Evolutionary conservation across 2,329 filamentous ascomycete species (phyloP).

Genomic region (Colletotrichum spaethianum): DNA sequence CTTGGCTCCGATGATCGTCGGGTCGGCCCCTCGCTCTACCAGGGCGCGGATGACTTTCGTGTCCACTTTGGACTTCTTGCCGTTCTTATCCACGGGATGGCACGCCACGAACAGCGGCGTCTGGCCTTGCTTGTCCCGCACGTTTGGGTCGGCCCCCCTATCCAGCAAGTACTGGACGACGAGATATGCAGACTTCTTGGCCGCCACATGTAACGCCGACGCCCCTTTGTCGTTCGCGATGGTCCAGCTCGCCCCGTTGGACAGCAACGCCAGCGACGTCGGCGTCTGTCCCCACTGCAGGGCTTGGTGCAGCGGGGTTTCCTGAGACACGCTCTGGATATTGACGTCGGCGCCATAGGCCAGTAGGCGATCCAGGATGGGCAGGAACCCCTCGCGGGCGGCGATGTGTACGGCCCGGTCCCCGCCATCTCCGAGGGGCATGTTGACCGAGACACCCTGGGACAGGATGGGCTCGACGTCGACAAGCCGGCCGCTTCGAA

Average conservation of each 20-base stretch:
- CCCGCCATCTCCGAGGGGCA: background rate
- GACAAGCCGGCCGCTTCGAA: slow-evolving; percentile 5
- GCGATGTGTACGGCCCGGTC: slow-evolving; percentile 20
- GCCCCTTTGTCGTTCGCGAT: slow-evolving; percentile 6
- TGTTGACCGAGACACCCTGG: slow-evolving; percentile 3
- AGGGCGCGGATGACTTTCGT: slow-evolving; percentile 15
- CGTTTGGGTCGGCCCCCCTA: slow-evolving; percentile 32
- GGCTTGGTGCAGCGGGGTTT: slow-evolving; percentile 18
- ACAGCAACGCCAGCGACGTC: slow-evolving; percentile 22
- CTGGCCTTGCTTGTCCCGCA: slow-evolving; percentile 8
- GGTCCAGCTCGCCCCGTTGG: slow-evolving; percentile 14
- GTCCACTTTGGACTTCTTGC: slow-evolving; percentile 2
- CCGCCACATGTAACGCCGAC: slow-evolving; percentile 26
- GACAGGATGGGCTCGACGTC: slow-evolving; percentile 8
- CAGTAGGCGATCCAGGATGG: slow-evolving; percentile 16
- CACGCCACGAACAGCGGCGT: slow-evolving; percentile 29
- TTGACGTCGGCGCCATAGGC: slow-evolving; percentile 23
- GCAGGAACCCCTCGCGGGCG: slow-evolving; percentile 14
- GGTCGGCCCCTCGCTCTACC: slow-evolving; percentile 20
- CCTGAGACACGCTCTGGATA: background rate
- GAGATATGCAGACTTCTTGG: background rate
- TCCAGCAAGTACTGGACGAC: slow-evolving; percentile 26
- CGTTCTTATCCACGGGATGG: slow-evolving; percentile 11
- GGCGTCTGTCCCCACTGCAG: background rate
- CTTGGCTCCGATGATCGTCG: slow-evolving; percentile 11